phyloP scores from a whole-genome alignment of 129 eudicot species.

The Daucus carota region DH1_v3.0 NC_030385.2:26263501-26264000 shows the following conservation, averaged over 20 bases:
- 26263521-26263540: conserved; percentile 48
- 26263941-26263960: background rate
- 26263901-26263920: background rate
- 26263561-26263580: background rate
- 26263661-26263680: background rate
- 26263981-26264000: too few species aligned
- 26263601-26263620: background rate
- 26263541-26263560: background rate
- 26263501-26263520: conserved; percentile 35
- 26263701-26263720: background rate
- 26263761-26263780: background rate
- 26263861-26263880: background rate
- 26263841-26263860: background rate
- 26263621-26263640: background rate
- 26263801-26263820: background rate
- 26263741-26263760: background rate
- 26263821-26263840: background rate
- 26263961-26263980: too few species aligned
- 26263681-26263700: background rate
- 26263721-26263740: background rate
- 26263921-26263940: background rate
- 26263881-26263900: background rate
- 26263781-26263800: background rate
- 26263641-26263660: background rate
- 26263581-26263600: background rate